phyloP scores from a whole-genome alignment of 2,329 filamentous ascomycete genomes.

The Penicillium sp. region DNA sequence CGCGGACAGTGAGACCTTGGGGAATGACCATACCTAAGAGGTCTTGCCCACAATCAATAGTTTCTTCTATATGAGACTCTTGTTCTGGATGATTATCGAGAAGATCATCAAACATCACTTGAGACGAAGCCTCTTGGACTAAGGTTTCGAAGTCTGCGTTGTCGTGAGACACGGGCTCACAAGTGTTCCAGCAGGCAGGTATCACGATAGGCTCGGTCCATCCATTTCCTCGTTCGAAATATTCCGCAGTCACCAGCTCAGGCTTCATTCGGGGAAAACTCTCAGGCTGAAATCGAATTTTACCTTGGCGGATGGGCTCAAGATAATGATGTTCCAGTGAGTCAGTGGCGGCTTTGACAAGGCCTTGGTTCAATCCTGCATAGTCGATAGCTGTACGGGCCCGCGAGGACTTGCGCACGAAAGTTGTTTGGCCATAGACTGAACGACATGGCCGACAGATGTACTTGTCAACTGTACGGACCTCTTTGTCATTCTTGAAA shows the following conservation, averaged over 20 bases:
- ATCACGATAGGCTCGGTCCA: slow-evolving; percentile 68
- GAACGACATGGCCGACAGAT: slow-evolving; percentile 62
- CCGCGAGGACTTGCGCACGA: slow-evolving; percentile 64
- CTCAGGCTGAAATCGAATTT: slow-evolving; percentile 60
- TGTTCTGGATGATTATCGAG: slow-evolving; percentile 34
- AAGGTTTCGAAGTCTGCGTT: slow-evolving; percentile 29
- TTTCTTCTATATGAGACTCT: slow-evolving; percentile 38
- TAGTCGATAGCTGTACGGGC: slow-evolving; percentile 67
- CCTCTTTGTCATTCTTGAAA: slow-evolving; percentile 63
- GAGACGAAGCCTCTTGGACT: slow-evolving; percentile 36
- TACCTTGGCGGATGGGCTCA: slow-evolving; percentile 64
- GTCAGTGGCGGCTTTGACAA: slow-evolving; percentile 64
- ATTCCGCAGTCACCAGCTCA: slow-evolving; percentile 62
- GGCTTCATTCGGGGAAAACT: slow-evolving; percentile 63
- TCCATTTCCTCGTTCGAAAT: slow-evolving; percentile 61
- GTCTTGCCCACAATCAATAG: slow-evolving; percentile 63
- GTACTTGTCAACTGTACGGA: slow-evolving; percentile 66
- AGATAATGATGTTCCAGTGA: slow-evolving; percentile 67
- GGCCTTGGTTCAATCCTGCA: slow-evolving; percentile 64
- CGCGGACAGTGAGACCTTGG: slow-evolving; percentile 60
- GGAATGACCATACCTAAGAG: slow-evolving; percentile 68
- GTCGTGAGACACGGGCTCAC: slow-evolving; percentile 40
- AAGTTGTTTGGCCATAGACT: slow-evolving; percentile 62
- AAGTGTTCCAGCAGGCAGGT: slow-evolving; percentile 60
- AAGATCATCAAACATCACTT: slow-evolving; percentile 44